phyloP scores from a whole-genome alignment of 75 land plant species.

The Chamaecyparis obtusa region DNA sequence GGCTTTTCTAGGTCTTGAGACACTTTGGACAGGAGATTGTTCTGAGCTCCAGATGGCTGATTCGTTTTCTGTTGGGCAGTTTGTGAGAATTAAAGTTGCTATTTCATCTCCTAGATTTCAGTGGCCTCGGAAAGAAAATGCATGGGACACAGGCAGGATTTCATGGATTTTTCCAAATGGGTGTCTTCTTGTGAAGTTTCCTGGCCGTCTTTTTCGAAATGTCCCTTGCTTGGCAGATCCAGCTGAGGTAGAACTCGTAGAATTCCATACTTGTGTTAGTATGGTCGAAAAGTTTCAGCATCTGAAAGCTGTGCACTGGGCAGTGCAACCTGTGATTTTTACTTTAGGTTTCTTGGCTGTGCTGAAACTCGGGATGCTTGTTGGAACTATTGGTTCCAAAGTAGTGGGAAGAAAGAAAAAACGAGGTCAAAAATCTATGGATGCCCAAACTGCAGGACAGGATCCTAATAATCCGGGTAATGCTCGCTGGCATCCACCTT shows the following conservation, averaged over 20 bases:
- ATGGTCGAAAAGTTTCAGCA: constrained; percentile 78
- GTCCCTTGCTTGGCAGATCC: constrained; percentile 75
- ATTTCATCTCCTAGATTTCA: constrained; percentile 70
- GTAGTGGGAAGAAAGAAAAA: constrained; percentile 25
- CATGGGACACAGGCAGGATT: constrained; percentile 81
- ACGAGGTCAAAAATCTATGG: constrained; percentile 22
- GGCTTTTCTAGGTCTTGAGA: constrained; percentile 79
- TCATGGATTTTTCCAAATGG: constrained; percentile 77
- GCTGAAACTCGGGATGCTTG: constrained; percentile 59
- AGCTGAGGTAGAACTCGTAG: constrained; percentile 78
- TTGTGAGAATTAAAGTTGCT: constrained; percentile 56
- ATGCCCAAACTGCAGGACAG: constrained; percentile 28
- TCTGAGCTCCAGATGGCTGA: constrained; percentile 74
- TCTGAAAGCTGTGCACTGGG: constrained; percentile 92
- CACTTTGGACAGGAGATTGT: constrained; percentile 77
- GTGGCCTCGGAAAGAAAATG: constrained; percentile 80
- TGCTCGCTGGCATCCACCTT: constrained; percentile 61
- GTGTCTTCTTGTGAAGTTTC: constrained; percentile 79
- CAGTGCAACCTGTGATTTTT: constrained; percentile 72
- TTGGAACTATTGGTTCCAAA: constrained; percentile 29
- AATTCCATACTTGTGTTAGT: constrained; percentile 53
- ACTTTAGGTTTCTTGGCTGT: constrained; percentile 75
- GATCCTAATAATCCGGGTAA: constrained; percentile 26
- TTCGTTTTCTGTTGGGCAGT: constrained; percentile 68
- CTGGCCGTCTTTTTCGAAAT: constrained; percentile 62